Conservation (phyloP, 2,329 filamentous ascomycete genomes). For the Dothidotthia symphoricarpi region DNA sequence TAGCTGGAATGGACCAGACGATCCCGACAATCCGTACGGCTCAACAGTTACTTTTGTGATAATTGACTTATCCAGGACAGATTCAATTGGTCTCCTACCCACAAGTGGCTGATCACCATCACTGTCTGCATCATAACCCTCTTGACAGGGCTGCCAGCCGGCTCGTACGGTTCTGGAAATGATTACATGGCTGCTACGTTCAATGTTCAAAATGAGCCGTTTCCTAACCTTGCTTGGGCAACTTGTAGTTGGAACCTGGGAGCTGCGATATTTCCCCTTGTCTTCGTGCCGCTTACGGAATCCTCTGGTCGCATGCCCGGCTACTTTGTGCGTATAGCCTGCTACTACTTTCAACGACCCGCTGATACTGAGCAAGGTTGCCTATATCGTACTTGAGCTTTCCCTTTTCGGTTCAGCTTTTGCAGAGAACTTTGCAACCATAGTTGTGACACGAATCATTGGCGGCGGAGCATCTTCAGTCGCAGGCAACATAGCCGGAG, state of each 20-base stretch:
- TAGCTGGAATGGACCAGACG: slow-evolving; percentile 23
- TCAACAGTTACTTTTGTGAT: too few relatives aligned
- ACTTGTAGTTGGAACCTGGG: slow-evolving; percentile 44
- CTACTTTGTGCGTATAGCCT: slow-evolving; percentile 35
- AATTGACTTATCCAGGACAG: slow-evolving; percentile 10
- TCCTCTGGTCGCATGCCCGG: slow-evolving; percentile 48
- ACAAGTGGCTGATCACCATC: slow-evolving; percentile 45
- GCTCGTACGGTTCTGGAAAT: slow-evolving; percentile 42
- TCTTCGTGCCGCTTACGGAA: slow-evolving; percentile 45
- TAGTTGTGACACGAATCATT: slow-evolving; percentile 47
- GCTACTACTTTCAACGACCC: background rate
- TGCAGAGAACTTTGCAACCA: slow-evolving; percentile 46
- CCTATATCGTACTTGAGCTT: slow-evolving; percentile 45
- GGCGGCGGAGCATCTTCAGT: slow-evolving; percentile 47
- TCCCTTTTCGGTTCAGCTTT: slow-evolving; percentile 46
- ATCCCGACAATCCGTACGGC: slow-evolving; percentile 26
- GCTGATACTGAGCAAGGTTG: slow-evolving; percentile 14
- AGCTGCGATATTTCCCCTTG: slow-evolving; percentile 42
- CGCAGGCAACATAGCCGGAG: slow-evolving; percentile 42
- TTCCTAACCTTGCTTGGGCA: slow-evolving; percentile 42
- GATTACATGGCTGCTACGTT: slow-evolving; percentile 38
- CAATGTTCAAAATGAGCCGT: slow-evolving; percentile 36
- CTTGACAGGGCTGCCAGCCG: slow-evolving; percentile 44
- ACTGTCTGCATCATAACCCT: slow-evolving; percentile 48
- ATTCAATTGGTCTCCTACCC: slow-evolving; percentile 44